Base-by-base conservation (phyloP, 2,329 filamentous ascomycete species). In the Pestalotiopsis sp. region DNA sequence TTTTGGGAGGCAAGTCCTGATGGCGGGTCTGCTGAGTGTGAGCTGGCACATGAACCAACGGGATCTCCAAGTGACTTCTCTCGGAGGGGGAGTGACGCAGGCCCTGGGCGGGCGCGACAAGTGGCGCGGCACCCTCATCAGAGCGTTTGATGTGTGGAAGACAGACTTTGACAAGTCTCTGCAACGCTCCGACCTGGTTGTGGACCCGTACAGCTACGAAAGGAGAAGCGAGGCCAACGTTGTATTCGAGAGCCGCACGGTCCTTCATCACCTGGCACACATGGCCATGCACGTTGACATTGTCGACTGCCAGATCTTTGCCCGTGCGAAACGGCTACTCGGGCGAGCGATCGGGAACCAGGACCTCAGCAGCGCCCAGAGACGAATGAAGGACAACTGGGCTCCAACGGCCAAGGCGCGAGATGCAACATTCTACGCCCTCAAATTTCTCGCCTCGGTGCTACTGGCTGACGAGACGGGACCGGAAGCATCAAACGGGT, bases 241-340 rank as follows among this genome's bases (percentile, higher is more conserved):
- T 14, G 91, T 97, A 38, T 95, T 96, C 74, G 94, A 98, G 78
- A 94, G 92, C 71, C 90, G 94, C 23, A 97, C 92, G 2, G 95
- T 97, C 36, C 84, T 98, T 59, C 95, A 98, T 77, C 94, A 97
- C 75, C 85, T 99, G 13, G 96, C 96, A 0, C 96, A 98, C 79
- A 98, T 99, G 93, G 94, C 94, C 3, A 97, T 97, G 88, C 94
- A 98, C 77, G 94, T 97, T 27, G 95, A 98, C 77, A 94, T 98
- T 66, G 93, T 97, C n/a, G 95, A 98, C 79, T 95, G 94, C 75
- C 95, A 98, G 80, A 97, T 98, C 72, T 98, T 96, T 79, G 96
- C 95, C 4, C 91, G 95, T 9, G 94, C 95, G 1, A 93, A 91
- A 73, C 88, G 95, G 38, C 86, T 98, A 2, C 88, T 98, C 3